These are phyloP conservation scores for Hericium alpestre DNA, from an alignment of 768 basidiomycete genomes.

Conservation along the genomic window DNA sequence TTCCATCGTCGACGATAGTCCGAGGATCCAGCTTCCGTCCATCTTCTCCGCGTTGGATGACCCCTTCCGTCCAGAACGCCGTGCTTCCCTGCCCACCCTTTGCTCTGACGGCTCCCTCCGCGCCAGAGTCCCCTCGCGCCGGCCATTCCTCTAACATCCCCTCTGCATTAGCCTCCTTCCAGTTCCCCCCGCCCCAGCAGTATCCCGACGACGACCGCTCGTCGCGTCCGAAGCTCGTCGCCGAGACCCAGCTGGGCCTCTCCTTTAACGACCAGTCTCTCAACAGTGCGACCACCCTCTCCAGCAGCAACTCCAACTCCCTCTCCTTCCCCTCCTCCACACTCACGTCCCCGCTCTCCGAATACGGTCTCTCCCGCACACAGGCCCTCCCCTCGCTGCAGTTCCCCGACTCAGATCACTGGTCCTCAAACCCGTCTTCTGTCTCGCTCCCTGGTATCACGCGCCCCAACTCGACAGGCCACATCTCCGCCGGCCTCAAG, in stretches of 20 bases:
- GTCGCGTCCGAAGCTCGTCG: constrained; percentile 38
- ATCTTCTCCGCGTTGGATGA: constrained; percentile 65
- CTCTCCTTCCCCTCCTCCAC: constrained; percentile 11
- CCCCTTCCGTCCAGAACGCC: constrained; percentile 42
- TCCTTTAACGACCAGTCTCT: constrained; percentile 39
- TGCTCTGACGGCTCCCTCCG: constrained; percentile 37
- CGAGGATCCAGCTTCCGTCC: constrained; percentile 61
- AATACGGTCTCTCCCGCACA: constrained; percentile 44
- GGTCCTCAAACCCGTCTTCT: constrained; percentile 3
- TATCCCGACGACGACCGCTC: constrained; percentile 29
- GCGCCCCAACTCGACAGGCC: constrained; percentile 14
- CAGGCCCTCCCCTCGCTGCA: constrained; percentile 32
- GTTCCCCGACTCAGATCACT: constrained; percentile 12
- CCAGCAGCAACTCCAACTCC: constrained; percentile 9
- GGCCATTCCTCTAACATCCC: constrained; percentile 21
- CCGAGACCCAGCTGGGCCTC: constrained; percentile 34
- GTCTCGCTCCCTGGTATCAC: constrained; percentile 13
- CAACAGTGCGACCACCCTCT: constrained; percentile 34
- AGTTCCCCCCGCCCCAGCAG: constrained; percentile 47
- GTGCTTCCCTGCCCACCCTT: constrained; percentile 55
- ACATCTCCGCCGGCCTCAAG: constrained; percentile 35
- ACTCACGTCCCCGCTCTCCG: constrained; percentile 39
- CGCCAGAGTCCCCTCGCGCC: constrained; percentile 42
- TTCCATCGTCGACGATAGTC: constrained; percentile 27
- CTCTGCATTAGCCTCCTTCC: constrained; percentile 29